Evolutionary conservation across 305 asterid genomes (phyloP).

Genomic region (Ilex paraguariensis): DNA sequence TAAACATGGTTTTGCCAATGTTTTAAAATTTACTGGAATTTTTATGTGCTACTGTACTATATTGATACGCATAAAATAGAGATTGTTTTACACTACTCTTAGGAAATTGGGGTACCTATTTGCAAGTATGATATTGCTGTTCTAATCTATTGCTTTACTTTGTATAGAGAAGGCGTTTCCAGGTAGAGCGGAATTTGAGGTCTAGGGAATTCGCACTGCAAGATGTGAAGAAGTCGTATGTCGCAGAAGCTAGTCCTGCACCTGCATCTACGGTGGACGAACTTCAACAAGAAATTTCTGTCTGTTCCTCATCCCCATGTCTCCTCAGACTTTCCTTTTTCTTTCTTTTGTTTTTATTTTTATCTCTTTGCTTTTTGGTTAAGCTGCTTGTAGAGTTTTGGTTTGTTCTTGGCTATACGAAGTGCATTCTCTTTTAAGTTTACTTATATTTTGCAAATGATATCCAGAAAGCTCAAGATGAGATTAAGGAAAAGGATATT

Average conservation of each 20-base stretch:
- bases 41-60: too few species aligned
- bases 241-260: slow-evolving; percentile 42
- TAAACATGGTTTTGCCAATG: too few species aligned
- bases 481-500: slow-evolving; percentile 42
- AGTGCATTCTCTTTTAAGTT: neutral
- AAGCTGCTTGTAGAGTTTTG: slow-evolving; percentile 10
- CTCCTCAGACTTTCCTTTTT: neutral
- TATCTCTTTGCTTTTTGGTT: slow-evolving; percentile 12
- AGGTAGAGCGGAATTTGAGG: slow-evolving; percentile 44
- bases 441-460: slow-evolving; percentile 10
- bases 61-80: too few species aligned
- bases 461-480: slow-evolving; percentile 57
- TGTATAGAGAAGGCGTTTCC: slow-evolving; percentile 49
- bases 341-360: slow-evolving; percentile 1
- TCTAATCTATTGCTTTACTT: slow-evolving; percentile 3
- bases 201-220: slow-evolving; percentile 49
- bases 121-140: neutral
- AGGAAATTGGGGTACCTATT: too few species aligned
- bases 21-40: too few species aligned
- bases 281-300: slow-evolving; percentile 65
- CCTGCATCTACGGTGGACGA: slow-evolving; percentile 62
- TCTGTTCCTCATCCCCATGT: slow-evolving; percentile 32
- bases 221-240: slow-evolving; percentile 53
- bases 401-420: neutral
- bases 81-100: too few species aligned